Base-by-base conservation (phyloP, 1,284 basidiomycete genomes). In the Phaffia rhodozyma region DNA sequence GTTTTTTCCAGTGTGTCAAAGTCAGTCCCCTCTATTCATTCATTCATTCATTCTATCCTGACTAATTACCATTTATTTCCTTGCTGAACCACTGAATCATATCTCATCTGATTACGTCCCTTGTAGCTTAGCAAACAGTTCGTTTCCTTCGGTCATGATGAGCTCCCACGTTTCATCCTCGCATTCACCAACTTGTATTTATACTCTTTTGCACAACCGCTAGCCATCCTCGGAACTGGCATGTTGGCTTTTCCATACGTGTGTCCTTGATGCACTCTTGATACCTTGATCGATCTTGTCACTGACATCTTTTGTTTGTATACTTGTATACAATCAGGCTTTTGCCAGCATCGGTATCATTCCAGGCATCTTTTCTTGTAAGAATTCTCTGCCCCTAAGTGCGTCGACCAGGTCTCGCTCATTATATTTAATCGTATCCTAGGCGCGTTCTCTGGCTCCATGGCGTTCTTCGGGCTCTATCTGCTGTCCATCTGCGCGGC, bases 401-500 rank as follows among this genome's bases (percentile, higher is more conserved):
- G n/a, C 21, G 16, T 23, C 49, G 43, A 55, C 29, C 57, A 29
- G 30, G 34, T 29, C 23, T 53, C 20, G 5, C 57, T 63, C 5
- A 48, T 50, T 18, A 7, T 11, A 20, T 29, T 34, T 21, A 30
- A 18, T 9, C 25, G 43, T 13, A 32, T 48, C 7, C 1, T 50
- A 65, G 63, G 63, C 48, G 63, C 63, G 3, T 83, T 92, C 68
- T 97, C 89, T 50, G 94, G 88, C 5, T 75, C 75, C 9, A 84
- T 89, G 13, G 86, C 86, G 3, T 84, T 82, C 0, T 91, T 96
- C 69, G 96, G 94, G 7, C 78, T 99, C 3, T 92, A 96, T 74
- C 81, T 97, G 20, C 82, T 98, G 32, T 86, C 89, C 11, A 77
- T 88, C 16, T 93, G 89, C 72, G 96, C 94, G 1, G 82, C 83